Base-by-base conservation (phyloP, 768 basidiomycete species). In the Cystoderma amianthinum region DNA sequence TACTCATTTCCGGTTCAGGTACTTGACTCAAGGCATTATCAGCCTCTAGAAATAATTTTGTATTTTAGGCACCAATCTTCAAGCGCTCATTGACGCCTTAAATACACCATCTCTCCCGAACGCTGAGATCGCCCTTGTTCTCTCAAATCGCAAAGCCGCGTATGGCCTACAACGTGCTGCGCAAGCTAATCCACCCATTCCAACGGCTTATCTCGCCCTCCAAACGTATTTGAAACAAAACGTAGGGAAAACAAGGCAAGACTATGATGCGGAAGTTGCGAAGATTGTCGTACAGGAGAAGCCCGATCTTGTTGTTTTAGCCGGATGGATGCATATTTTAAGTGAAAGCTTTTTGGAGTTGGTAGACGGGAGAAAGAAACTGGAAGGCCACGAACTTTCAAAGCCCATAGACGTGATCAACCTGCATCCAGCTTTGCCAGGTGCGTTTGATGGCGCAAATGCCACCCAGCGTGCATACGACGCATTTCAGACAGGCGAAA, bases 311-410 rank as follows among this genome's bases (percentile, higher is more conserved):
- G 76, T 98, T 36, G 87, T 98, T 5, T 72, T 98, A n/a, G 96
- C 95, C 0, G 96, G 96, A 0, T 99, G 92, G 90, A 97, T 99
- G 95, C 94, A 98, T 54, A 89, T 98, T 52, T 72, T 97, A 44
- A 80, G 83, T 43, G 82, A 88, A 39, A 67, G 65, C 0, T 97
- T 97, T 60, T 61, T 98, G 44, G 76, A 88, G 15, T 68, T 79
- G 22, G 57, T 89, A 38, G 67, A 71, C 36, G 74, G 75, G 5
- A 53, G 60, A 13, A 58, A 58, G 39, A 49, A 49, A 0, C 51
- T 64, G 23, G 59, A 59, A 1, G 68, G 60, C 5, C 66, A 63
- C 36, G 61, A 63, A 39, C 62, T 56, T 39, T 52, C 57, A 12
- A 44, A 48, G 18, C 53, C 61, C 2, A 76, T 95, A 2, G 83